Evolutionary conservation across 139 green algal species (phyloP).

Genomic region (Coccomyxa sp.): DNA sequence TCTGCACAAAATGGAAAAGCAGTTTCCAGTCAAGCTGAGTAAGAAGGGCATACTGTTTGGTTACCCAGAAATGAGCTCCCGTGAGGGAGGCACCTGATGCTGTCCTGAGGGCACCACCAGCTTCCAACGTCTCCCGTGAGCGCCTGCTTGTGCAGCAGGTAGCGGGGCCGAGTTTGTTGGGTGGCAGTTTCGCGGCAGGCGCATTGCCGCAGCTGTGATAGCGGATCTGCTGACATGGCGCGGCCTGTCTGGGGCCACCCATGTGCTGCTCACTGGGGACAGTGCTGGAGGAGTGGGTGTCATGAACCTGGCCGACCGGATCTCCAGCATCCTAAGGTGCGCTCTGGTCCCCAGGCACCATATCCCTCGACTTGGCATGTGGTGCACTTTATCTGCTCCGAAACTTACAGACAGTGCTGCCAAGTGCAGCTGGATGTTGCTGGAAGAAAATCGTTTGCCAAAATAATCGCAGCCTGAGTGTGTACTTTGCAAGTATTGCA

Average conservation of each 20-base stretch:
- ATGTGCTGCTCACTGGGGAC: slow-evolving; percentile 13
- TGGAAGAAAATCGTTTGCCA: too few species aligned
- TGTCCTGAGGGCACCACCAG: too few species aligned
- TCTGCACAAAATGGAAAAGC: not conserved
- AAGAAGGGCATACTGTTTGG: not conserved
- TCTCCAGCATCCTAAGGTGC: slow-evolving; percentile 1
- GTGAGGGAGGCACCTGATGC: not conserved
- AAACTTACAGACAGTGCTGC: too few species aligned
- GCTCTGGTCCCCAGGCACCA: not conserved
- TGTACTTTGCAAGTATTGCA: too few species aligned
- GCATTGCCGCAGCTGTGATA: not conserved
- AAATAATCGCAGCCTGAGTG: too few species aligned
- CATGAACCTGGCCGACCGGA: slow-evolving; percentile 8
- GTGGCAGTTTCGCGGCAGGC: slow-evolving; percentile 7
- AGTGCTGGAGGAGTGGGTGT: slow-evolving; percentile 3
- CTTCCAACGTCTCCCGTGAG: too few species aligned
- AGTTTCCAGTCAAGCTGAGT: not conserved
- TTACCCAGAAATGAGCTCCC: not conserved
- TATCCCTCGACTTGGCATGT: too few species aligned
- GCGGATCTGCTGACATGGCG: not conserved
- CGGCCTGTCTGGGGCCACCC: not conserved
- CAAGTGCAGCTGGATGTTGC: too few species aligned
- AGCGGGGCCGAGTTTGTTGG: not conserved
- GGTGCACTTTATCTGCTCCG: too few species aligned
- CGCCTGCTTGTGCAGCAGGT: too few species aligned